Base-by-base conservation (phyloP, 148 eudicot genomes). In the Drosera capensis region DNA sequence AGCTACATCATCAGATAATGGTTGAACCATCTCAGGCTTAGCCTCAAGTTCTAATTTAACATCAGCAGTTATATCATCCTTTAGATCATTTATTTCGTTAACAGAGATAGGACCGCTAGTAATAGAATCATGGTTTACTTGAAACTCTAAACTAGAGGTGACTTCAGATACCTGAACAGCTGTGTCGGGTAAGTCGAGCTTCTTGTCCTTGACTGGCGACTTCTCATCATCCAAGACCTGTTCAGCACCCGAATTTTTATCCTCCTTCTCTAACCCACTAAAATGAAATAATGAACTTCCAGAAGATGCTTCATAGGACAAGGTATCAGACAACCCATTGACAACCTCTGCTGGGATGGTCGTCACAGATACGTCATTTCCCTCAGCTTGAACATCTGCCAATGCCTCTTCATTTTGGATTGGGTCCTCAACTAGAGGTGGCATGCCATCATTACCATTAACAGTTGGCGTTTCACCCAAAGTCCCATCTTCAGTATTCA, bases 131-230 rank as follows among this genome's bases (percentile, higher is more conserved):
- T 85, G 71, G 74, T 68, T 77, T 77, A 83, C 66, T 62, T 70
- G 76, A 73, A 72, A 68, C 80, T 86, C 92, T 80, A 78, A 68
- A 72, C 68, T 68, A 72, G 72, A 59, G 84, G 60, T 74, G 80
- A 80, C 85, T 79, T 78, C 93, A 78, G 74, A 72, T 80, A 84
- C 95, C 95, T 84, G 95, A 71, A 67, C 62, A 51, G 54, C 70
- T 69, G 71, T 71, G 68, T 68, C 73, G 56, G 79, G 61, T 43
- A 65, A 58, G 57, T 68, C 50, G 66, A 61, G 72, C 60, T 57
- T 67, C 58, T 60, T 64, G 43, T 70, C 76, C 52, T 69, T 70
- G 48, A 63, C 48, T 52, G 58, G 63, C 53, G 53, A 4, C 5
- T 9, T 78, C 46, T 60, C 26, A 52, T 64, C 83, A 59, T 67